These are phyloP conservation scores for Chytriomyces confervae DNA, from an alignment of 192 early-diverging fungal species.

Conservation along the genomic window DNA sequence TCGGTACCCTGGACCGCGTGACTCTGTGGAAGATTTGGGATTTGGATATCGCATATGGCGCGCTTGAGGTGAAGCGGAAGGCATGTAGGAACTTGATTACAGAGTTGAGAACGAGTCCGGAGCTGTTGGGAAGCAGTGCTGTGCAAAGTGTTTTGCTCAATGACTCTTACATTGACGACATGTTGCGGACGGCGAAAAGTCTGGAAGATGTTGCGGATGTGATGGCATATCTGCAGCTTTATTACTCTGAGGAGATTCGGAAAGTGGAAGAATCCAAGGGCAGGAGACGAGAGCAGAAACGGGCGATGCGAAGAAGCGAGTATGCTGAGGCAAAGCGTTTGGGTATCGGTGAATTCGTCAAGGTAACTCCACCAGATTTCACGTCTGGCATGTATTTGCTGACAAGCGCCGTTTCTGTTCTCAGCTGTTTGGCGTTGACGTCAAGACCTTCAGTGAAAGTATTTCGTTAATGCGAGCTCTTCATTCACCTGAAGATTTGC, in stretches of 20 bases:
- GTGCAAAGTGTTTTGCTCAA: conserved; percentile 42
- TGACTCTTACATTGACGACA: conserved; percentile 53
- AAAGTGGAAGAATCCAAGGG: conserved; percentile 46
- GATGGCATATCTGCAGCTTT: conserved; percentile 56
- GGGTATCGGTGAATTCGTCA: conserved; percentile 50
- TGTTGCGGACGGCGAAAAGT: conserved; percentile 34
- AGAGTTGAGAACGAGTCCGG: conserved; percentile 56
- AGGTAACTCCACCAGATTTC: conserved; percentile 33
- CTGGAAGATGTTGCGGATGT: conserved; percentile 55
- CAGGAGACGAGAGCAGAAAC: conserved; percentile 46
- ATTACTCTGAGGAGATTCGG: conserved; percentile 50
- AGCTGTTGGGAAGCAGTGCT: conserved; percentile 23
- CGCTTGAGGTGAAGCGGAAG: conserved; percentile 65
- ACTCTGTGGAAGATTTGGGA: conserved; percentile 93
- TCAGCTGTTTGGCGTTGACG: conserved; percentile 50
- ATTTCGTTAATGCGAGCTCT: conserved; percentile 15
- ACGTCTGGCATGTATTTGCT: neutral
- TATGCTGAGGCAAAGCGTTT: conserved; percentile 53
- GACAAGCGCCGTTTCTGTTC: neutral
- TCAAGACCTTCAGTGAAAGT: conserved; percentile 34
- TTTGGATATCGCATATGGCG: conserved; percentile 76
- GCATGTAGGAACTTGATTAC: conserved; percentile 32
- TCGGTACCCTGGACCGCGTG: conserved; percentile 67
- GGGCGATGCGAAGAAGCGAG: conserved; percentile 43
- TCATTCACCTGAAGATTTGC: conserved; percentile 62